phyloP scores from a whole-genome alignment of 257 asterid species.

The Fraxinus americana region DNA sequence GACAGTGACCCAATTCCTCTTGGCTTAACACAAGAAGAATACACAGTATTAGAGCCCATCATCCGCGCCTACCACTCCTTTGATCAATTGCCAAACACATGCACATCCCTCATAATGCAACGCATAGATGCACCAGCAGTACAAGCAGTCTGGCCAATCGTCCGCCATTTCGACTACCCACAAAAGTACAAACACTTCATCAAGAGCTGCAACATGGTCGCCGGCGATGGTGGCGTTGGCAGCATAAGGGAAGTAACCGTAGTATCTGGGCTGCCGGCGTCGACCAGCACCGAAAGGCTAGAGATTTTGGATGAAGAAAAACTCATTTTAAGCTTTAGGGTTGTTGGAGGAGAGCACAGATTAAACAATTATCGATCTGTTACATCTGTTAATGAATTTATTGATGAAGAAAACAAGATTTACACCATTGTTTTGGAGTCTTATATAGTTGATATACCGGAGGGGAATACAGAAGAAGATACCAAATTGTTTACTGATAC shows the following conservation, averaged over 20 bases:
- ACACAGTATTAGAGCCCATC: neutral
- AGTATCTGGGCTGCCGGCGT: conserved; percentile 58
- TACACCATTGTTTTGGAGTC: conserved; percentile 55
- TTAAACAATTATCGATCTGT: conserved; percentile 52
- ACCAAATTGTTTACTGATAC: conserved; percentile 60
- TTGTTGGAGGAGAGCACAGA: conserved; percentile 59
- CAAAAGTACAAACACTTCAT: conserved; percentile 37
- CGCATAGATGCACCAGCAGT: conserved; percentile 27
- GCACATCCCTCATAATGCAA: conserved; percentile 30
- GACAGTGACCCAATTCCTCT: neutral
- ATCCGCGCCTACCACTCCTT: conserved; percentile 17
- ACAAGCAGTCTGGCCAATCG: conserved; percentile 21
- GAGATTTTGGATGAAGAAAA: conserved; percentile 54
- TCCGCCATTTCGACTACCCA: conserved; percentile 30
- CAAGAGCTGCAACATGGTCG: conserved; percentile 30
- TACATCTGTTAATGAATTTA: conserved; percentile 50
- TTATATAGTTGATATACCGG: conserved; percentile 61
- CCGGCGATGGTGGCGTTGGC: conserved; percentile 53
- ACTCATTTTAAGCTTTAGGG: conserved; percentile 51
- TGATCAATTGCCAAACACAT: conserved; percentile 19
- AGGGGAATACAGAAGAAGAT: conserved; percentile 57
- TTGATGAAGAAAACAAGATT: conserved; percentile 18
- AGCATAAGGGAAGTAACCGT: conserved; percentile 57
- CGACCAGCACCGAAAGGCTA: conserved; percentile 53
- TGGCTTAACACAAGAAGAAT: conserved; percentile 12